These are phyloP conservation scores for Nyctanthes arbortristis DNA, from an alignment of 257 asterid species.

Conservation along the genomic window DNA sequence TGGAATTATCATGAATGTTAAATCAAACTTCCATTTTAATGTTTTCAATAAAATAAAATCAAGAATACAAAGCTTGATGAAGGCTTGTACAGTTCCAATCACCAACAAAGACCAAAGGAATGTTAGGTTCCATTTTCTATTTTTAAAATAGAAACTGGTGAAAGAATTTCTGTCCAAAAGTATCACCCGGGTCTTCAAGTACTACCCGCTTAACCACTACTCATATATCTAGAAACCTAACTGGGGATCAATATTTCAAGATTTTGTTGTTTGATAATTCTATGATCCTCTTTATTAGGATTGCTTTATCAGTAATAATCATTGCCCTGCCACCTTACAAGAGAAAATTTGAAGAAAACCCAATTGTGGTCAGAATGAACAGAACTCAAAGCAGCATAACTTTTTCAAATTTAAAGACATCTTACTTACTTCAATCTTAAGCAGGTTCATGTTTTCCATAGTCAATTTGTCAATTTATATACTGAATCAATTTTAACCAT, in stretches of 20 bases:
- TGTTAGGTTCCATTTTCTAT: background rate
- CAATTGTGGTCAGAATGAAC: background rate
- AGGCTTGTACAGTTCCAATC: background rate
- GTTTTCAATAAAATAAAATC: background rate
- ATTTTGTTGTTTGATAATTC: background rate
- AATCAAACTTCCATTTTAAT: background rate
- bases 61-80: background rate
- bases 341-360: background rate
- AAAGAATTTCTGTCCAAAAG: background rate
- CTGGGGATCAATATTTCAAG: background rate
- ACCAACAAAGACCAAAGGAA: background rate
- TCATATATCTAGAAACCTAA: background rate
- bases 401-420: background rate
- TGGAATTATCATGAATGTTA: background rate
- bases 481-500: too few species aligned
- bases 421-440: background rate
- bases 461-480: too few species aligned
- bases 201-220: background rate
- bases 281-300: background rate
- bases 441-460: background rate
- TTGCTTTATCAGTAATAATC: background rate
- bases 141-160: background rate
- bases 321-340: background rate
- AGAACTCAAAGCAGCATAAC: background rate
- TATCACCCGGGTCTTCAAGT: background rate